Conservation (phyloP, 805 yeast genomes). For the Lachancea lanzarotensis region DNA sequence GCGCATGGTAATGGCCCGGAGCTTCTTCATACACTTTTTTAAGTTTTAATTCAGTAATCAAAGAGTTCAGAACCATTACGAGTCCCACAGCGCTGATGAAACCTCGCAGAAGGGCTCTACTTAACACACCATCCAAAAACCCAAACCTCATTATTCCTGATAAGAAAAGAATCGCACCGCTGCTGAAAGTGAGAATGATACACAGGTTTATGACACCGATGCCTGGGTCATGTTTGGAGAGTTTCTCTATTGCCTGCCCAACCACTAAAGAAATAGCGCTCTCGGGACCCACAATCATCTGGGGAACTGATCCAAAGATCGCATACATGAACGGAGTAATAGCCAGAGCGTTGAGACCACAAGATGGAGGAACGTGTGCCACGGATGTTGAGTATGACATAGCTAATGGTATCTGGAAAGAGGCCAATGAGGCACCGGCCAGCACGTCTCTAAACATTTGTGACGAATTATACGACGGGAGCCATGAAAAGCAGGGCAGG, state of each 20-base stretch:
- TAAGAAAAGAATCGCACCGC: slow-evolving; percentile 66
- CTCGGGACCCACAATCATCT: slow-evolving; percentile 88
- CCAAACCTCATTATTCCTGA: slow-evolving; percentile 83
- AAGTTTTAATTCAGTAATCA: slow-evolving; percentile 67
- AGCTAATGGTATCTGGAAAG: slow-evolving; percentile 86
- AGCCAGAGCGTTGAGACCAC: slow-evolving; percentile 71
- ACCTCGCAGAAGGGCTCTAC: slow-evolving; percentile 72
- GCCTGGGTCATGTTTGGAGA: slow-evolving; percentile 37
- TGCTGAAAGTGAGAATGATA: slow-evolving; percentile 61
- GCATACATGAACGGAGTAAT: slow-evolving; percentile 75
- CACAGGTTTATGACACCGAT: slow-evolving; percentile 50
- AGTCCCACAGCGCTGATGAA: slow-evolving; percentile 82
- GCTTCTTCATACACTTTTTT: slow-evolving; percentile 39
- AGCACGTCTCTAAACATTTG: slow-evolving; percentile 54
- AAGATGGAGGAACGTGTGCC: slow-evolving; percentile 75
- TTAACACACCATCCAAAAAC: slow-evolving; percentile 70
- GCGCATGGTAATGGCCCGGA: slow-evolving; percentile 56
- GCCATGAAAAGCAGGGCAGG: slow-evolving; percentile 63
- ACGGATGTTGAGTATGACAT: slow-evolving; percentile 67
- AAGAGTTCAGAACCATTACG: slow-evolving; percentile 73
- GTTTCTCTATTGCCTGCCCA: slow-evolving; percentile 69
- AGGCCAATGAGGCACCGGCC: slow-evolving; percentile 83
- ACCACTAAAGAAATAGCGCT: slow-evolving; percentile 79
- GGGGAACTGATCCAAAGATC: slow-evolving; percentile 78
- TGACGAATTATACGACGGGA: slow-evolving; percentile 41